Evolutionary conservation across 345 rosid genomes (phyloP), one percentile per base, ranked within the genome.

Genomic region (Corymbia maculata): DNA sequence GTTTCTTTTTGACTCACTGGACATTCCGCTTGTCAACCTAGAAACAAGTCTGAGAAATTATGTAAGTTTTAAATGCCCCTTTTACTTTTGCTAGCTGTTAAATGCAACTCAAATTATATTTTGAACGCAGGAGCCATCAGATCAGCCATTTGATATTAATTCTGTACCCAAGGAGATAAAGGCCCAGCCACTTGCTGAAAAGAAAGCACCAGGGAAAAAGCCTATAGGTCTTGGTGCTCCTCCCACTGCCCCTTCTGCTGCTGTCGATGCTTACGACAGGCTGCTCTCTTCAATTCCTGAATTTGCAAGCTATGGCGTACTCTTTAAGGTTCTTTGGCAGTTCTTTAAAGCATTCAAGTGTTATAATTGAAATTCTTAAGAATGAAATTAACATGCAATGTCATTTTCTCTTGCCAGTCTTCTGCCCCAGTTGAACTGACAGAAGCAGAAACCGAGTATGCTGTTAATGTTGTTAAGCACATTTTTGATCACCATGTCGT

Each of bases 371-470:
- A 75, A 75, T 36, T 80, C 51, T 42, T 75, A 86, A 51, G 85
- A n/a, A 52, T 28, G 64, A 8, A 47, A 86, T 89, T 87, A 86
- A 85, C 55, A 84, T 86, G 22, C 51, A 90, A 12, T 86, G 79
- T 86, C 36, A n/a, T 87, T 68, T 30, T 86, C 90, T 88, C 90
- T 44, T 85, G 55, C 85, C 94, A 98, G 99, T 97, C 99, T 79
- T 94, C 99, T 53, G 85, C 95, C 86, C 98, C 97, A 84, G 97
- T 97, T 91, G 99, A 98, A 93, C 94, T 97, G 88, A 97, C 99
- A 59, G 99, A 98, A 95, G 97, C 98, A 89, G 99, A 97, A 91
- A 98, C 99, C 49, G 99, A 98, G 90, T 98, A 98, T 87, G 95
- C 98, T 3, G 99, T 98, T 88, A 97, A 96, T 93, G 99, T 92